Conservation (phyloP, 2,329 filamentous ascomycete species). For the Tolypocladium tropicale region DNA sequence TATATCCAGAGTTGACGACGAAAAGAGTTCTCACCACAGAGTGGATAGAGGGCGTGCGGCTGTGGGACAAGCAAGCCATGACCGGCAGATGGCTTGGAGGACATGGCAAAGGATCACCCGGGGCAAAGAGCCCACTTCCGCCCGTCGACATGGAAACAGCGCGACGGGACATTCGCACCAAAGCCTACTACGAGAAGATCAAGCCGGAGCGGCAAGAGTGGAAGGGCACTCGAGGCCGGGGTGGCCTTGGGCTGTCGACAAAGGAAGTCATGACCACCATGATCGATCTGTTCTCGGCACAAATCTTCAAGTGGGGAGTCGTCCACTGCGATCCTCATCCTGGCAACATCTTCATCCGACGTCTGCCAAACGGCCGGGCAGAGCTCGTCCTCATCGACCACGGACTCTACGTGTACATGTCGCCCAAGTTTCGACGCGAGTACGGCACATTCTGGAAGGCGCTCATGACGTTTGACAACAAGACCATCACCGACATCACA, state of each 20-base stretch:
- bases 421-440: slow-evolving; percentile 69
- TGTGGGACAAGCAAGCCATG: slow-evolving; percentile 86
- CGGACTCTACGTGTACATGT: slow-evolving; percentile 90
- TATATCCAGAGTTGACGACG: slow-evolving; percentile 74
- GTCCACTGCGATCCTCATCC: slow-evolving; percentile 97
- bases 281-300: slow-evolving; percentile 90
- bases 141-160: slow-evolving; percentile 36
- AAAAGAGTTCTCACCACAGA: slow-evolving; percentile 85
- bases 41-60: slow-evolving; percentile 89
- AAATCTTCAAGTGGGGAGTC: slow-evolving; percentile 95
- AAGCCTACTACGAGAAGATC: slow-evolving; percentile 46
- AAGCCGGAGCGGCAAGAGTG: slow-evolving; percentile 76
- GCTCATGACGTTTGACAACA: slow-evolving; percentile 87
- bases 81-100: slow-evolving; percentile 70
- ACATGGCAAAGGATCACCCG: slow-evolving; percentile 65
- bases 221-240: slow-evolving; percentile 61
- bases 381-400: slow-evolving; percentile 96
- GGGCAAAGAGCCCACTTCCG: slow-evolving; percentile 56
- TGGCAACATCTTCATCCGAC: slow-evolving; percentile 91
- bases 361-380: slow-evolving; percentile 67
- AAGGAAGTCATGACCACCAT: slow-evolving; percentile 94
- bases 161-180: slow-evolving; percentile 35
- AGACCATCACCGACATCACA: slow-evolving; percentile 62
- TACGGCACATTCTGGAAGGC: slow-evolving; percentile 91
- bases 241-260: slow-evolving; percentile 72